Evolutionary conservation across 2,329 filamentous ascomycete species (phyloP).

Genomic region (Fusarium protoensiforme): DNA sequence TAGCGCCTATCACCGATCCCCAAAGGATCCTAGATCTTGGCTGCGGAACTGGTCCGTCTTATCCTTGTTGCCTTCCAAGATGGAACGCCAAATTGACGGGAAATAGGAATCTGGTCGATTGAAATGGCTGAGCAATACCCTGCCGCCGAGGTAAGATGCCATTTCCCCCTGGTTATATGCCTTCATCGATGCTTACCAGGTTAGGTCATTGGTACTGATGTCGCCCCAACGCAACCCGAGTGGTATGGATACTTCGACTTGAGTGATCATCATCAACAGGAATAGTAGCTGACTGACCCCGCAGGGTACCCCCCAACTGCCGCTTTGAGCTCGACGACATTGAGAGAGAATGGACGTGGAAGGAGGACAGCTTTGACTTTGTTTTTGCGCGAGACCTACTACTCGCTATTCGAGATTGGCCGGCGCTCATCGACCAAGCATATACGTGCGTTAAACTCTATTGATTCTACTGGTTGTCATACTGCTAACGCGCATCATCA

Average conservation of each 20-base stretch:
- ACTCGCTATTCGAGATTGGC: conserved; percentile 45
- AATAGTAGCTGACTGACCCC: not conserved
- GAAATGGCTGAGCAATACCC: conserved; percentile 51
- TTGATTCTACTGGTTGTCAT: not conserved
- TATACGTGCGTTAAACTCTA: conserved; percentile 42
- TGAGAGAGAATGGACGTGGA: conserved; percentile 51
- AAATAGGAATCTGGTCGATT: conserved; percentile 46
- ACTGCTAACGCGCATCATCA: not conserved
- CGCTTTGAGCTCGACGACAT: conserved; percentile 52
- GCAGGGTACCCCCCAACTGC: conserved; percentile 52
- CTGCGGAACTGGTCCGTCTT: conserved; percentile 42
- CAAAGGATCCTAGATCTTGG: conserved; percentile 47
- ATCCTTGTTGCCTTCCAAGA: not conserved
- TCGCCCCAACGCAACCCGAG: conserved; percentile 35
- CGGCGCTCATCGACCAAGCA: conserved; percentile 47
- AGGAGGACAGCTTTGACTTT: conserved; percentile 49
- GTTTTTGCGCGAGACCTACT: conserved; percentile 47
- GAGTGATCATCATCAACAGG: not conserved
- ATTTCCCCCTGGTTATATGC: not conserved
- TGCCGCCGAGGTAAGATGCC: conserved; percentile 23
- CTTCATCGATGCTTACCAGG: not conserved
- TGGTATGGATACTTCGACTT: conserved; percentile 14
- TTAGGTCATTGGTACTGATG: conserved; percentile 35
- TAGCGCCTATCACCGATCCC: conserved; percentile 37
- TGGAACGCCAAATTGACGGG: not conserved